Evolutionary conservation across 441 rosid species (phyloP).

Genomic region (Adansonia grandidieri): DNA sequence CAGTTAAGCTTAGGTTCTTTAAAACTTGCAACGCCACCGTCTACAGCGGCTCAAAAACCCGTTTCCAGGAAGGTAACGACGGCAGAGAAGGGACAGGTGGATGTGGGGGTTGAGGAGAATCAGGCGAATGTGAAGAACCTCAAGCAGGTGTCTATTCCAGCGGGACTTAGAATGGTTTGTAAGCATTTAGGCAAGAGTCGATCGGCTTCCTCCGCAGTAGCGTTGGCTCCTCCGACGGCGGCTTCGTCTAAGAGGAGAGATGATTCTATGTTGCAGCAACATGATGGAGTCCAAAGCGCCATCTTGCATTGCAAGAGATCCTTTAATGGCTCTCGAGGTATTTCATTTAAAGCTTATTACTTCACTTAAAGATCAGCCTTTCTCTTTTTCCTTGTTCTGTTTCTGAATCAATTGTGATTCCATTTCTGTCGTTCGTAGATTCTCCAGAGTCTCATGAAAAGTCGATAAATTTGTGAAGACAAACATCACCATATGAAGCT

Average conservation of each 20-base stretch:
- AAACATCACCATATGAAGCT: constrained; percentile 38
- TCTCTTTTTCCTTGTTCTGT: not conserved
- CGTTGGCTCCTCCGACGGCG: constrained; percentile 37
- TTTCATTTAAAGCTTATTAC: constrained; percentile 9
- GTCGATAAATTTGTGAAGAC: constrained; percentile 29
- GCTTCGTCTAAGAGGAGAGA: constrained; percentile 65
- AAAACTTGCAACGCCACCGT: constrained; percentile 18
- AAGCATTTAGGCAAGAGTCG: constrained; percentile 85
- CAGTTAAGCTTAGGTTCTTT: constrained; percentile 42
- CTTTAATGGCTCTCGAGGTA: constrained; percentile 83
- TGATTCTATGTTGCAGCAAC: constrained; percentile 83
- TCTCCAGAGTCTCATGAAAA: constrained; percentile 43
- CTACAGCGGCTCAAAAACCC: constrained; percentile 29
- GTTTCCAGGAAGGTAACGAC: constrained; percentile 29
- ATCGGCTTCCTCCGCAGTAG: constrained; percentile 64
- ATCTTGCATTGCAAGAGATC: constrained; percentile 94
- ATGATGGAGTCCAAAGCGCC: constrained; percentile 93
- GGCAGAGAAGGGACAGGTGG: constrained; percentile 32
- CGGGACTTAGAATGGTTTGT: constrained; percentile 70
- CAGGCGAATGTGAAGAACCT: constrained; percentile 37
- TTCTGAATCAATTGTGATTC: not conserved
- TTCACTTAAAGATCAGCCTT: not conserved
- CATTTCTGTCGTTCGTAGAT: not conserved
- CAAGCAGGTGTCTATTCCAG: constrained; percentile 57
- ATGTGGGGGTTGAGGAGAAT: constrained; percentile 31